These are phyloP conservation scores for Talaromyces nanjingensis DNA, from an alignment of 495 filamentous ascomycete species.

Conservation along the genomic window DNA sequence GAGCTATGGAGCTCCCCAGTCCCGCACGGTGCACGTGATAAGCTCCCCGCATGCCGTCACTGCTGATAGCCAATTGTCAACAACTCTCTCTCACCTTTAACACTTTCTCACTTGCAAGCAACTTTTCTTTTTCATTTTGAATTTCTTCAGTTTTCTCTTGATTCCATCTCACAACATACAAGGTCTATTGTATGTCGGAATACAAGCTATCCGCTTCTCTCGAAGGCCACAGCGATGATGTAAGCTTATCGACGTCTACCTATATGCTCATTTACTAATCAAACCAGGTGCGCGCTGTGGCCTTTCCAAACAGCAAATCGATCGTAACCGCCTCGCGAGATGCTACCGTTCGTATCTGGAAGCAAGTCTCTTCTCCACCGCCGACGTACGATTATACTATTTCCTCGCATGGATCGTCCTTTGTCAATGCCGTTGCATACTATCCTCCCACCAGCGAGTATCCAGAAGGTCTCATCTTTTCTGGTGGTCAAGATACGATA, in stretches of 20 bases:
- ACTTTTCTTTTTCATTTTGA: neutral
- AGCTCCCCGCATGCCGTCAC: conserved; percentile 10
- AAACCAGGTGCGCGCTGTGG: conserved; percentile 76
- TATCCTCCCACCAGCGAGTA: conserved; percentile 60
- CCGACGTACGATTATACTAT: conserved; percentile 71
- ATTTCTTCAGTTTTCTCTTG: neutral
- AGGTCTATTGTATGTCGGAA: conserved; percentile 42
- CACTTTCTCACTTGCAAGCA: neutral
- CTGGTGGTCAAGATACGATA: conserved; percentile 82
- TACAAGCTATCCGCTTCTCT: conserved; percentile 82
- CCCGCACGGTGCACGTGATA: conserved; percentile 7
- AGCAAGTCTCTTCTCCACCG: conserved; percentile 53
- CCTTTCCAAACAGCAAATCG: conserved; percentile 65
- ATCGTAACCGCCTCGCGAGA: conserved; percentile 86
- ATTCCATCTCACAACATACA: neutral
- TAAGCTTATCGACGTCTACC: conserved; percentile 37
- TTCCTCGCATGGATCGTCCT: conserved; percentile 66
- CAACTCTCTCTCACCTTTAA: neutral
- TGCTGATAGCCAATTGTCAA: neutral
- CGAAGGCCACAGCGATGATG: conserved; percentile 76
- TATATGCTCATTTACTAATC: conserved; percentile 10
- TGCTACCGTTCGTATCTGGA: conserved; percentile 85
- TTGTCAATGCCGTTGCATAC: conserved; percentile 79
- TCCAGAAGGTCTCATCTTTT: conserved; percentile 77
- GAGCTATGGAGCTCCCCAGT: conserved; percentile 2